Conservation (phyloP, 192 early-diverging fungal species). For the Rhizophagus prolifer region DNA sequence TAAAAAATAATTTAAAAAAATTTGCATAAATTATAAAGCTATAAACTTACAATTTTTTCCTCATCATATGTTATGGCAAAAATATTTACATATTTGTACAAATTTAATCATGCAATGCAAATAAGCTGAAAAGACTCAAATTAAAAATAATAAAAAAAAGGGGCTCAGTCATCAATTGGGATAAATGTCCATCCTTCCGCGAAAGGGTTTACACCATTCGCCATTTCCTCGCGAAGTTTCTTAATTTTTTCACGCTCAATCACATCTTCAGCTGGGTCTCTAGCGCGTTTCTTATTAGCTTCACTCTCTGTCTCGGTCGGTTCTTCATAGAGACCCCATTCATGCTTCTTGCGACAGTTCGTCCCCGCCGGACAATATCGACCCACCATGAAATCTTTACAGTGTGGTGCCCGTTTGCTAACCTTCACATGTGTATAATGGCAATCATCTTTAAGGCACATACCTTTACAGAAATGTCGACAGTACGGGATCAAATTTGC, state of each 20-base stretch:
- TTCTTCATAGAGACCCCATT: conserved; percentile 1
- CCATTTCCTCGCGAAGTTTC: background rate
- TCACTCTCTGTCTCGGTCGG: background rate
- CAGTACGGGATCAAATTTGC: conserved; percentile 18
- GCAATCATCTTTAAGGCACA: conserved; percentile 7
- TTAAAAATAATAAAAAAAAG: background rate
- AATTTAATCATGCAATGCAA: background rate
- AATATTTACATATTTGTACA: background rate
- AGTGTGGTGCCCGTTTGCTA: background rate
- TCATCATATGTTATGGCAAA: background rate
- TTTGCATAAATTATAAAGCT: too few species aligned
- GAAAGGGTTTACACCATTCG: background rate
- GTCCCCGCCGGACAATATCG: conserved; percentile 9
- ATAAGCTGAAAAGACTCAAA: background rate
- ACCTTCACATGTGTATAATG: conserved; percentile 25
- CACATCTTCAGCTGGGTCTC: background rate
- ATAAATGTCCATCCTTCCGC: background rate
- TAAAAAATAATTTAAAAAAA: too few species aligned
- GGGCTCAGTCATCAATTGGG: background rate
- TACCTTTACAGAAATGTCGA: conserved; percentile 1
- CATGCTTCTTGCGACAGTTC: conserved; percentile 11
- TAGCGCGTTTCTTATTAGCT: background rate
- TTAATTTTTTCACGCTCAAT: background rate
- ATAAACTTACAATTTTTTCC: too few species aligned
- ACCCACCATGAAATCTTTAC: background rate